A percentile compares a stretch with the other conserved stretches of the same genome.
Evolutionary conservation across 257 asterid genomes (phyloP).

Genomic region (Gynochthodes officinalis): DNA sequence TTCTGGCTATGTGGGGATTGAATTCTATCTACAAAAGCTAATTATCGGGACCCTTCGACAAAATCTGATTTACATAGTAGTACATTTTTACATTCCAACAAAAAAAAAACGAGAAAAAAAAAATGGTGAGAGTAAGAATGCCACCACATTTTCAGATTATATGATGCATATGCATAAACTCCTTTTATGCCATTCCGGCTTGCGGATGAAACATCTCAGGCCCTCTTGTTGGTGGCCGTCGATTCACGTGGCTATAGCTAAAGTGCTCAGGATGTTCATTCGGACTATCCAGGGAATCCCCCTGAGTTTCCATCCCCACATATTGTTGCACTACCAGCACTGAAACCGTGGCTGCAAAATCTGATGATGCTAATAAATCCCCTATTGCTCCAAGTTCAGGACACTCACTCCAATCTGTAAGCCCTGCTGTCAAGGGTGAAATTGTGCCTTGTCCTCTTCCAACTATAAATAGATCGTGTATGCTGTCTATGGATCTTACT

Average conservation of each 20-base stretch:
- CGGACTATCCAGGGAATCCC: constrained; percentile 55
- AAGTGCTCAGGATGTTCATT: constrained; percentile 27
- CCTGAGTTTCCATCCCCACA: constrained; percentile 45
- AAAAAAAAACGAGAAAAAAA: background rate
- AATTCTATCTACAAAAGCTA: background rate
- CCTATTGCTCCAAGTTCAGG: constrained; percentile 95
- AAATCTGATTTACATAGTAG: background rate
- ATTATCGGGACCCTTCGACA: too few species aligned
- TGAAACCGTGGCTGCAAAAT: constrained; percentile 69
- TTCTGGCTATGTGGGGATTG: background rate
- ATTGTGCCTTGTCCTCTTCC: constrained; percentile 73
- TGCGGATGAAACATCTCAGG: constrained; percentile 40
- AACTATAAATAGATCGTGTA: constrained; percentile 68
- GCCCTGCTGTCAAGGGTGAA: constrained; percentile 75
- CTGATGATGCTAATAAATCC: constrained; percentile 82
- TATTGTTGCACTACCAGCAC: constrained; percentile 90
- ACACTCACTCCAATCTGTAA: constrained; percentile 96
- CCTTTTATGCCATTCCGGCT: constrained; percentile 24
- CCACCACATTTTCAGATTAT: background rate
- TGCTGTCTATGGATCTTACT: constrained; percentile 51
- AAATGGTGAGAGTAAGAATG: background rate
- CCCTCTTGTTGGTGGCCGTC: constrained; percentile 24
- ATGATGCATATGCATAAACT: background rate
- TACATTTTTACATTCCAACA: background rate
- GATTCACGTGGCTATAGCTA: constrained; percentile 16